Conservation (phyloP, 1,284 basidiomycete species). For the Cutaneotrichosporon mucoides region DNA sequence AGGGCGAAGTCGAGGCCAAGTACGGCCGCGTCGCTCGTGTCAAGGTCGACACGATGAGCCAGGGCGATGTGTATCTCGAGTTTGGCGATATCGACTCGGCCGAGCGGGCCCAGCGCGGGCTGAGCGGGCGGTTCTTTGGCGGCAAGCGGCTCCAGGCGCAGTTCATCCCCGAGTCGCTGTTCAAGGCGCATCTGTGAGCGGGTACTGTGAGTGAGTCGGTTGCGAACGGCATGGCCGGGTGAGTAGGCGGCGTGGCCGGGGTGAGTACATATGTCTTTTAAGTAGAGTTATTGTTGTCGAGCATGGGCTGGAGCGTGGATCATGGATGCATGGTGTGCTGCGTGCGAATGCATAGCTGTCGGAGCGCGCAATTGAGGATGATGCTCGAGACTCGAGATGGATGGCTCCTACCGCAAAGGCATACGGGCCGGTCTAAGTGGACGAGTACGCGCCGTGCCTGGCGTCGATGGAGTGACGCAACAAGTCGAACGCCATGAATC, state of each 20-base stretch:
- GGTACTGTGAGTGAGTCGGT: no score
- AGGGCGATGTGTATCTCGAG: constrained; percentile 98
- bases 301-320: no score
- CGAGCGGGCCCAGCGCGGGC: constrained; percentile 77
- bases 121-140: constrained; percentile 94
- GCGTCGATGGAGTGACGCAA: no score
- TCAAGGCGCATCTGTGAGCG: constrained; percentile 67
- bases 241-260: no score
- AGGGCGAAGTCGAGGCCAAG: constrained; percentile 84
- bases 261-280: background rate
- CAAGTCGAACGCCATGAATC: no score
- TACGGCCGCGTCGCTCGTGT: constrained; percentile 84
- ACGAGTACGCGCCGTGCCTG: no score
- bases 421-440: no score
- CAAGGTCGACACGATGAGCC: constrained; percentile 80
- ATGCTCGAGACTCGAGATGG: no score
- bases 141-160: constrained; percentile 77
- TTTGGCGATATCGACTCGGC: constrained; percentile 76
- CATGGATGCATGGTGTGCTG: background rate
- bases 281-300: background rate
- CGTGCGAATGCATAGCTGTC: no score
- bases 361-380: no score
- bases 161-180: constrained; percentile 85
- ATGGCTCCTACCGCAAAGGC: no score
- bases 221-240: no score